These are phyloP conservation scores for Heritiera fomes DNA, from an alignment of 345 rosid species.

Conservation along the genomic window DNA sequence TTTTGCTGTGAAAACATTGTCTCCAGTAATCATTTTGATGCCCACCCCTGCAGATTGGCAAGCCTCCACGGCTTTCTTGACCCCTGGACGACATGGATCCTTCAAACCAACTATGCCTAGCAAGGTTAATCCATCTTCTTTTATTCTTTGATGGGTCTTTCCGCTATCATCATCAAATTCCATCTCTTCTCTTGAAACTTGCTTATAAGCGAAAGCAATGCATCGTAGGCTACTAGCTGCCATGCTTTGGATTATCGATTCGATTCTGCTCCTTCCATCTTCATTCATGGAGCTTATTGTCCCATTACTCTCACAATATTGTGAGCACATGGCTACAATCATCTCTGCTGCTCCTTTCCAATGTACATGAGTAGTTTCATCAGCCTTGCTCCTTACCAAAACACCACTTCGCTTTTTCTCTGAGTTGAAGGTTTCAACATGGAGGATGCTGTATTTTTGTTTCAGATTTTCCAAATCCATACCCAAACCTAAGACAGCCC, in stretches of 20 bases:
- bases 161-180: constrained; percentile 5
- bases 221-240: constrained; percentile 64
- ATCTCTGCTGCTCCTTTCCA: constrained; percentile 80
- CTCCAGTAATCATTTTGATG: constrained; percentile 74
- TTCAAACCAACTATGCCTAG: constrained; percentile 67
- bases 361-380: constrained; percentile 49
- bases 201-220: constrained; percentile 65
- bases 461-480: constrained; percentile 53
- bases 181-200: constrained; percentile 30
- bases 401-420: constrained; percentile 65
- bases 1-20: constrained; percentile 67
- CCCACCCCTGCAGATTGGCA: constrained; percentile 60
- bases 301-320: constrained; percentile 40
- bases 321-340: constrained; percentile 54
- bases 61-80: constrained; percentile 50
- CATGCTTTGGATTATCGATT: constrained; percentile 49
- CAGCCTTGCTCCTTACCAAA: constrained; percentile 35
- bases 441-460: constrained; percentile 36
- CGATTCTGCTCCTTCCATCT: constrained; percentile 35
- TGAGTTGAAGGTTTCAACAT: constrained; percentile 61
- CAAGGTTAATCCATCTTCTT: constrained; percentile 44
- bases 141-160: constrained; percentile 23
- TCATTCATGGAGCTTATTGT: constrained; percentile 31
- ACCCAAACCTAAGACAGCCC: constrained; percentile 49
- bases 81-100: constrained; percentile 67